Percentiles rank a stretch among this genome's conserved stretches.
Conservation (phyloP, 345 rosid genomes). For the Moricandia arvensis region DNA sequence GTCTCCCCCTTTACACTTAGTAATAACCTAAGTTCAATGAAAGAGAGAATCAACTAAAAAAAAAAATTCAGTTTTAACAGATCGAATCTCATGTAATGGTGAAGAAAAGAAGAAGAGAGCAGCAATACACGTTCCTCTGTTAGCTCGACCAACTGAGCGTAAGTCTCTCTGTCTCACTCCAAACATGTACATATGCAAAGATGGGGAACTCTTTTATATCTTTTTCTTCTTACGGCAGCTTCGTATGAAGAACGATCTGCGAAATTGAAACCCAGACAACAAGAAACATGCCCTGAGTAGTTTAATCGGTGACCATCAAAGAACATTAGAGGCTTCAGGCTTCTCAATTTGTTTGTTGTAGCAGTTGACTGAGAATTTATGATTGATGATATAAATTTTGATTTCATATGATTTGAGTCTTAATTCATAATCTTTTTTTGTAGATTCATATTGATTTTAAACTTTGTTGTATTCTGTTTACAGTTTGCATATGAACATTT, state of each 20-base stretch:
- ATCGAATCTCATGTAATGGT: slow-evolving; percentile 27
- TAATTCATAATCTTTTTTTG: too few species aligned
- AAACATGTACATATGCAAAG: slow-evolving; percentile 10
- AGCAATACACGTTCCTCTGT: slow-evolving; percentile 59
- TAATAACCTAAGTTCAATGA: slow-evolving; percentile 16
- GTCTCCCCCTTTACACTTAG: slow-evolving; percentile 15
- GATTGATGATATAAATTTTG: background rate
- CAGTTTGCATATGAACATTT: too few species aligned
- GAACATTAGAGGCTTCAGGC: background rate
- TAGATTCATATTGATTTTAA: too few species aligned
- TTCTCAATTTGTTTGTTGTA: background rate
- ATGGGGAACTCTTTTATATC: background rate
- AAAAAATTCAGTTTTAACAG: slow-evolving; percentile 36
- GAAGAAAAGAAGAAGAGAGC: slow-evolving; percentile 44
- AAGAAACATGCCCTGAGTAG: slow-evolving; percentile 19
- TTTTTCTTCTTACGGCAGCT: slow-evolving; percentile 50
- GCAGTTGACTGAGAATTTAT: background rate
- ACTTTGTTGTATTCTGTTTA: too few species aligned
- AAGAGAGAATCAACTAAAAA: background rate
- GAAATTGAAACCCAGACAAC: slow-evolving; percentile 43
- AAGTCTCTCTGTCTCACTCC: slow-evolving; percentile 36
- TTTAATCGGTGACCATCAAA: slow-evolving; percentile 1
- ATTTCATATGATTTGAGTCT: background rate
- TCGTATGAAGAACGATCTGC: slow-evolving; percentile 75
- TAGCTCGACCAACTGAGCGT: slow-evolving; percentile 86